Percentiles rank a stretch among this genome's conserved stretches.
Evolutionary conservation across 495 filamentous ascomycete species (phyloP).

Genomic region (Tetracladium marchalianum): DNA sequence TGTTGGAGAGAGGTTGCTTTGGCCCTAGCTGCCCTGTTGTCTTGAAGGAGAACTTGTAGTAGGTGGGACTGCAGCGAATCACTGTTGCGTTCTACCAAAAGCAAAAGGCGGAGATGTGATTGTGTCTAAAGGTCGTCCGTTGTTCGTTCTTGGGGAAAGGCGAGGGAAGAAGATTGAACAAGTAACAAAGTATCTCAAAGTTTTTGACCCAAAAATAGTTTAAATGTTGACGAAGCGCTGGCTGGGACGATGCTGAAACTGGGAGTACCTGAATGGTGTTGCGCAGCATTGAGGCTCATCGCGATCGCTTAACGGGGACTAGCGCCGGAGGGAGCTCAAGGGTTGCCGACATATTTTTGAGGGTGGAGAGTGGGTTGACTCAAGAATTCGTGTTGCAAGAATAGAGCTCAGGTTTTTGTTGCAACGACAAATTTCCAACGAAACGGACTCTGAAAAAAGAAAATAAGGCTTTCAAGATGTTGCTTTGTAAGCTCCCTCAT

Average conservation of each 20-base stretch:
- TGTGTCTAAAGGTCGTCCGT: too few species aligned
- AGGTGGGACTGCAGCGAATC: conserved; percentile 3
- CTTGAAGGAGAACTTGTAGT: background rate
- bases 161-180: background rate
- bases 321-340: conserved; percentile 2
- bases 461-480: conserved; percentile 35
- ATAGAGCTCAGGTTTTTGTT: background rate
- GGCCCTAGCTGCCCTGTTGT: too few species aligned
- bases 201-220: background rate
- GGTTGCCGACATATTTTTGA: conserved; percentile 10
- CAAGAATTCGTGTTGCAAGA: background rate
- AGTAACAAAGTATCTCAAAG: background rate
- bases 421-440: background rate
- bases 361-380: background rate
- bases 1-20: conserved; percentile 6
- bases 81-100: too few species aligned
- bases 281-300: background rate
- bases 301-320: background rate
- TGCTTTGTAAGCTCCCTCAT: conserved; percentile 47
- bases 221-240: background rate
- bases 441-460: background rate
- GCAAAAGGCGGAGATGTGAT: too few species aligned
- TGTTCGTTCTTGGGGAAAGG: background rate
- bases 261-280: too few species aligned
- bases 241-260: too few species aligned